phyloP scores from a whole-genome alignment of 169 alveolate species.

The Plasmodium malariae region DNA sequence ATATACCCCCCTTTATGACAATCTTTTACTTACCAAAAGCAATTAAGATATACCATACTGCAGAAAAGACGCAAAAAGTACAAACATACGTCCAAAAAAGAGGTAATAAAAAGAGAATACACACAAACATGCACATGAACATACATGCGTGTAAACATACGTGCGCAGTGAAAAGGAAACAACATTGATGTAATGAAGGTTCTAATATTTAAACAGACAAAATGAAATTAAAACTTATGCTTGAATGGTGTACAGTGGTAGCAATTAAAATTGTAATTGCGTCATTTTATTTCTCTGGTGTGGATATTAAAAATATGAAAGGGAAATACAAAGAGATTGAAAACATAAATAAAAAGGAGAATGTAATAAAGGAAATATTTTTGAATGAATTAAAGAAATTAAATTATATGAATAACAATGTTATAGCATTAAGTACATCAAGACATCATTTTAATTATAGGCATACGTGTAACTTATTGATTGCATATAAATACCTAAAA shows the following conservation, averaged over 20 bases:
- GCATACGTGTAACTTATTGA: slow-evolving; percentile 80
- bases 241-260: not conserved
- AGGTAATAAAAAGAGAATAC: not conserved
- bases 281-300: slow-evolving; percentile 34
- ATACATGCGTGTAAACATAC: not conserved
- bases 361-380: slow-evolving; percentile 21
- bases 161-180: not conserved
- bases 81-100: not conserved
- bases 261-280: slow-evolving; percentile 16
- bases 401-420: slow-evolving; percentile 79
- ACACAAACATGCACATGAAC: not conserved
- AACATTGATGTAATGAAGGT: not conserved
- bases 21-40: too few relatives aligned
- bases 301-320: slow-evolving; percentile 65
- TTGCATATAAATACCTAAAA: slow-evolving; percentile 65
- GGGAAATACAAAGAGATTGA: slow-evolving; percentile 46
- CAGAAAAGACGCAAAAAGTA: not conserved
- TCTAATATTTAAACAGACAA: not conserved
- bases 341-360: slow-evolving; percentile 11
- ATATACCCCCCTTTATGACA: too few relatives aligned
- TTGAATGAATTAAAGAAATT: slow-evolving; percentile 56
- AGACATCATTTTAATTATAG: slow-evolving; percentile 84
- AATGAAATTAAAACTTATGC: slow-evolving; percentile 15
- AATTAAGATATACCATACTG: too few relatives aligned
- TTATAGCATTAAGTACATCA: slow-evolving; percentile 82